Conservation (phyloP, 257 asterid species). For the Verbascum thapsus region DNA sequence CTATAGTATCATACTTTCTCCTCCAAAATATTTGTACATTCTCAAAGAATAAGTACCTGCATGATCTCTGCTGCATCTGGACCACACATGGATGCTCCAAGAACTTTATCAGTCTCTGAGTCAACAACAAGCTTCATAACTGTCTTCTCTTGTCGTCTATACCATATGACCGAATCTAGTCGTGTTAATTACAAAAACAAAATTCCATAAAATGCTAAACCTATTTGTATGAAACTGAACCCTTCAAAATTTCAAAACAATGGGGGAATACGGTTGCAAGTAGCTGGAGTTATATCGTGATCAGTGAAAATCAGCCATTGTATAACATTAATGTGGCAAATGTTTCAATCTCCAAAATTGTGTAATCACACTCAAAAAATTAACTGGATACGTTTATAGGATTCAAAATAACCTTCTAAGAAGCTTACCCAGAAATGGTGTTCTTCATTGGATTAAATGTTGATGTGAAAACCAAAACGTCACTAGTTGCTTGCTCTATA, state of each 20-base stretch:
- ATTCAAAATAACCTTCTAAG: background rate
- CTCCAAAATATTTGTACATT: too few relatives aligned
- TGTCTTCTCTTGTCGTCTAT: conserved; percentile 89
- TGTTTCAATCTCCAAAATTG: background rate
- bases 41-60: conserved; percentile 55
- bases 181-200: conserved; percentile 5
- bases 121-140: conserved; percentile 93
- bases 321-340: background rate
- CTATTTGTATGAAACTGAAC: conserved; percentile 11
- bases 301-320: background rate
- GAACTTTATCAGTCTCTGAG: conserved; percentile 83
- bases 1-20: too few relatives aligned
- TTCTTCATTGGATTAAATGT: conserved; percentile 97
- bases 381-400: background rate
- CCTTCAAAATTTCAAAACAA: background rate
- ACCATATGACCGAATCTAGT: conserved; percentile 20
- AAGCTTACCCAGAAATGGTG: conserved; percentile 85
- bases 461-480: conserved; percentile 74
- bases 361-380: background rate
- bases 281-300: conserved; percentile 2
- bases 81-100: conserved; percentile 99
- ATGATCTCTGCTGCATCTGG: conserved; percentile 98
- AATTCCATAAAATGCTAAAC: background rate
- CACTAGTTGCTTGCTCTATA: conserved; percentile 74
- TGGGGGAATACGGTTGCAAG: background rate